These are phyloP conservation scores for Penicillium flavigenum DNA, from an alignment of 495 filamentous ascomycete genomes.

Conservation along the genomic window DNA sequence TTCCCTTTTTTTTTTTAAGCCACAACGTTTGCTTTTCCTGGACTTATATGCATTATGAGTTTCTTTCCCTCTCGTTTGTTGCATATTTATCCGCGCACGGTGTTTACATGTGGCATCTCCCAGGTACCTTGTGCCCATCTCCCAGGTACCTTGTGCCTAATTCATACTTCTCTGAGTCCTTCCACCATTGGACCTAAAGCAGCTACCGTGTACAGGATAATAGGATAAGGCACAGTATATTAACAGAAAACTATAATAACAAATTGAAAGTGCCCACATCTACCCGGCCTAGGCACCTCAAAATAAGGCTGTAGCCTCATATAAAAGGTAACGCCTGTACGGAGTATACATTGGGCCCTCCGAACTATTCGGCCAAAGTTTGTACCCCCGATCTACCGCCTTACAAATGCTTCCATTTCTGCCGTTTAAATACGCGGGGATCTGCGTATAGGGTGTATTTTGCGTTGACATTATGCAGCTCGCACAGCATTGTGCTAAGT, in stretches of 20 bases:
- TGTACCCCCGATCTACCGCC: neutral
- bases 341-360: neutral
- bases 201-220: neutral
- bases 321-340: neutral
- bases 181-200: neutral
- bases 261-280: neutral
- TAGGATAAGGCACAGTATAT: neutral
- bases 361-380: neutral
- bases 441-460: too few species aligned
- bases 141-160: neutral
- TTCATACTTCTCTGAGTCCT: neutral
- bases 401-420: too few species aligned
- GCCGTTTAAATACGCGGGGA: too few species aligned
- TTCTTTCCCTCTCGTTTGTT: neutral
- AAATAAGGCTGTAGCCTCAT: neutral
- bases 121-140: neutral
- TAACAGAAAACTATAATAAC: neutral
- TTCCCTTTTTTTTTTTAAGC: neutral
- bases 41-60: neutral
- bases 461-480: too few species aligned
- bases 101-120: constrained; percentile 4
- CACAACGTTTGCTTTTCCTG: neutral
- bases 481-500: too few species aligned
- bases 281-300: neutral
- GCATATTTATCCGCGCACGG: constrained; percentile 12